Percentiles rank a stretch among this genome's conserved stretches.
phyloP scores from a whole-genome alignment of 1,139 yeast genomes.

The Hyphopichia fennica region DNA sequence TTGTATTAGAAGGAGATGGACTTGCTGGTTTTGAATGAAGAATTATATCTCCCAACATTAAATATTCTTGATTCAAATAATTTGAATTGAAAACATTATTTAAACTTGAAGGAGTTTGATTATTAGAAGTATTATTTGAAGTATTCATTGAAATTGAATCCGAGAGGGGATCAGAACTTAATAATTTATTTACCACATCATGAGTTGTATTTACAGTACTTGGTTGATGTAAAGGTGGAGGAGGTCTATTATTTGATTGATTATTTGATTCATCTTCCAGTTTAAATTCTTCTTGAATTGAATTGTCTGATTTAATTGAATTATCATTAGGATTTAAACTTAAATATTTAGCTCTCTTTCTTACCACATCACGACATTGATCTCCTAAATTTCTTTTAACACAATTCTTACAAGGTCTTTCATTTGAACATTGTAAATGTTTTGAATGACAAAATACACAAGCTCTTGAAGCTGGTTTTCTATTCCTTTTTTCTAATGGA shows the following conservation, averaged over 20 bases:
- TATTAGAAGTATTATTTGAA: not conserved
- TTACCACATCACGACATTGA: conserved; percentile 57
- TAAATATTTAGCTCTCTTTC: conserved; percentile 54
- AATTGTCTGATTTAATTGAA: not conserved
- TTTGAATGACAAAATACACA: conserved; percentile 71
- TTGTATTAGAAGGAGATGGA: conserved; percentile 42
- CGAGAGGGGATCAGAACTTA: conserved; percentile 11
- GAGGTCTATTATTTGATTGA: not conserved
- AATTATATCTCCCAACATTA: conserved; percentile 56
- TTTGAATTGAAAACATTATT: conserved; percentile 42
- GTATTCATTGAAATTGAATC: conserved; percentile 22
- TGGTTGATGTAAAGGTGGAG: not conserved
- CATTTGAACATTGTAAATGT: conserved; percentile 63
- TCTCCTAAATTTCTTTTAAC: conserved; percentile 56
- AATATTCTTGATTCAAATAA: conserved; percentile 55
- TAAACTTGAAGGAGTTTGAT: conserved; percentile 13
- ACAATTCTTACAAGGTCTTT: conserved; percentile 71
- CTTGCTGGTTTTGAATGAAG: conserved; percentile 52
- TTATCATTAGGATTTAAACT: conserved; percentile 5
- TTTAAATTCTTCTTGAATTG: not conserved
- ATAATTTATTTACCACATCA: conserved; percentile 36
- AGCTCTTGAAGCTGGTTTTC: conserved; percentile 67
- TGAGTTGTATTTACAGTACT: conserved; percentile 25
- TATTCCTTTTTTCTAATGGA: conserved; percentile 47
- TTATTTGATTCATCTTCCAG: not conserved